A percentile compares a stretch with the other conserved stretches of the same genome.
Evolutionary conservation across 1,284 basidiomycete species (phyloP).

Genomic region (Puccinia coronata): DNA sequence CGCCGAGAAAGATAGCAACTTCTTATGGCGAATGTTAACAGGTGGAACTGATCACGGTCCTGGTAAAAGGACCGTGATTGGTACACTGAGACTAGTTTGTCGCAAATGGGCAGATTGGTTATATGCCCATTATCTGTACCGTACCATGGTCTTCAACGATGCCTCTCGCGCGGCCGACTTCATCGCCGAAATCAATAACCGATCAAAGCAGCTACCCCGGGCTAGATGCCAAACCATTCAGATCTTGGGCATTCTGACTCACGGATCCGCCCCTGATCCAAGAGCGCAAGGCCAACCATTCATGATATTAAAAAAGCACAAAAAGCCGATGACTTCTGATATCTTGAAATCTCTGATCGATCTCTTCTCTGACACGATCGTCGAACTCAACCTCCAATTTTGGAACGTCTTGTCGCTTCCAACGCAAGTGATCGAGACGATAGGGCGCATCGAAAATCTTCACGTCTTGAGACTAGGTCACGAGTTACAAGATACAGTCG

Average conservation of each 20-base stretch:
- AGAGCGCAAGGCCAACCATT: neutral
- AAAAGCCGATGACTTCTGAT: neutral
- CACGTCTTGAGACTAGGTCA: slow-evolving; percentile 11
- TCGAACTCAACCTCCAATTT: slow-evolving; percentile 24
- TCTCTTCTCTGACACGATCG: slow-evolving; percentile 20
- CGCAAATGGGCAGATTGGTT: slow-evolving; percentile 27
- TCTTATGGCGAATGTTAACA: neutral
- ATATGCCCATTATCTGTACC: slow-evolving; percentile 14
- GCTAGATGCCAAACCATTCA: slow-evolving; percentile 6
- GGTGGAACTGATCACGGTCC: neutral
- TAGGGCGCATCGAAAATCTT: slow-evolving; percentile 19
- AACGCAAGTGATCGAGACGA: neutral
- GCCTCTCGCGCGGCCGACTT: too few species aligned
- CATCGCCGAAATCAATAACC: neutral
- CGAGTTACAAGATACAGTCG: neutral
- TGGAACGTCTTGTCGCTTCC: slow-evolving; percentile 11
- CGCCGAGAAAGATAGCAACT: neutral
- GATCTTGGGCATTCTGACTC: too few species aligned
- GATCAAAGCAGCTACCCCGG: neutral
- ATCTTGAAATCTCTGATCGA: slow-evolving; percentile 9
- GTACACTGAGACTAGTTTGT: slow-evolving; percentile 22
- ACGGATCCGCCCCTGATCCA: neutral
- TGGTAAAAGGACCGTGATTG: neutral
- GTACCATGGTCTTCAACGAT: neutral
- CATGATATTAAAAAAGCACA: neutral